phyloP scores from a whole-genome alignment of 176 grass and related monocot genomes.

The Urochloa ruziziensis region DNA sequence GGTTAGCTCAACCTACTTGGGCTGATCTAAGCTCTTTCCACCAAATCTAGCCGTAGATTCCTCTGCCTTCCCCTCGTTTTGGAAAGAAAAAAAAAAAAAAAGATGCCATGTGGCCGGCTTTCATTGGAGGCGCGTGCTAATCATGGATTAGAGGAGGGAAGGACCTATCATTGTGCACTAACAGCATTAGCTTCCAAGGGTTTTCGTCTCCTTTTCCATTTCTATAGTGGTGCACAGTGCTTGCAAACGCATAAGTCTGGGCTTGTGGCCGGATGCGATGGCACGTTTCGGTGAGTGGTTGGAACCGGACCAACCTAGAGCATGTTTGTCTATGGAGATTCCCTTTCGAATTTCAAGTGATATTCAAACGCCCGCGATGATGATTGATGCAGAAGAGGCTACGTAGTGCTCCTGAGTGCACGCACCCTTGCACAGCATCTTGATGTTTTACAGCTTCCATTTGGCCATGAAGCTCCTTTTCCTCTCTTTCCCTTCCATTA shows the following conservation, averaged over 20 bases:
- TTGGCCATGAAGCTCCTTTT: not conserved
- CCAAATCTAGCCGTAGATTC: slow-evolving; percentile 44
- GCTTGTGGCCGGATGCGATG: not conserved
- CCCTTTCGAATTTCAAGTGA: not conserved
- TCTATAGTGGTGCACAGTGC: not conserved
- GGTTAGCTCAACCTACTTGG: slow-evolving; percentile 48
- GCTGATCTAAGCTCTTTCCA: slow-evolving; percentile 37
- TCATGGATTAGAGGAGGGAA: not conserved
- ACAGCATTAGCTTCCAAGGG: not conserved
- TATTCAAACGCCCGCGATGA: not conserved
- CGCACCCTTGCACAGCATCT: not conserved
- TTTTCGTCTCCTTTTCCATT: not conserved
- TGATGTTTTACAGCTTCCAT: not conserved
- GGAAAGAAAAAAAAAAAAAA: too few relatives aligned
- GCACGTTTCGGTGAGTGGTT: not conserved
- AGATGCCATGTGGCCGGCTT: not conserved
- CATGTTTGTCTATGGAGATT: not conserved
- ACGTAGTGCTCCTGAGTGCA: not conserved
- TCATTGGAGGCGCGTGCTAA: not conserved
- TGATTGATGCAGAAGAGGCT: not conserved
- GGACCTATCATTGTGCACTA: slow-evolving; percentile 1
- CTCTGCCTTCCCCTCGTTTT: slow-evolving; percentile 15
- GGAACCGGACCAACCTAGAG: not conserved
- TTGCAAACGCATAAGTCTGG: not conserved
- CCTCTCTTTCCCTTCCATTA: not conserved